Evolutionary conservation across 257 asterid genomes (phyloP), one percentile per base, ranked within the genome.

Genomic region (Nicotiana noctiflora): DNA sequence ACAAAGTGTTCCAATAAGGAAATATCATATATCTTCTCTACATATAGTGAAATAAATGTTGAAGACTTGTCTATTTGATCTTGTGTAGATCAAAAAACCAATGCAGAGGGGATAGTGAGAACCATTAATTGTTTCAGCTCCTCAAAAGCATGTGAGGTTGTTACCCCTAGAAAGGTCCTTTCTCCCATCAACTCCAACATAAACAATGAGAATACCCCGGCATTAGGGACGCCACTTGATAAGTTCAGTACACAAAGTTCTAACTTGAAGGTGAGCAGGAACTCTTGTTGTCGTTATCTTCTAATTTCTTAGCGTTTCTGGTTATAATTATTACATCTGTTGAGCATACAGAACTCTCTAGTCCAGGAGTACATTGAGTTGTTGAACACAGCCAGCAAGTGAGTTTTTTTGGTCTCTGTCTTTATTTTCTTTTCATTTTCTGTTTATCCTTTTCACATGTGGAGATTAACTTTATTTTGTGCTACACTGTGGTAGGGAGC

Each of bases 361-460:
- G 87, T 86, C 85, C 90, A 90, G 59, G 97, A 91, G 63, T 96
- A 96, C 82, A 81, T 96, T 5, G 90, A 90, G 23, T 90, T 96
- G 84, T 83, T 96, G 86, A 96, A 96, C 68, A 75, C 89, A 15
- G 98, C 99, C 23, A 90, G 83, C 90, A 90, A 93, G 98, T 94
- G 82, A 87, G 49, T 27, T 74, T 27, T 74, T 78, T 56, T 13
- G 61, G 2, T 29, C 21, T 80, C 40, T 21, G 15, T 27, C 37
- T 66, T 31, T 61, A 46, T 19, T 79, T 79, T 37, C 19, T 40
- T 62, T 52, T 79, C 37, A 6, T 56, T 31, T 53, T 62, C 52
- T 63, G 5, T 12, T 65, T 56, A 53, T 72, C 77, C 46, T 2
- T 37, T 63, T 34, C 44, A 7, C 23, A 67, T 13, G 62, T 13